phyloP scores from a whole-genome alignment of 192 early-diverging fungal genomes.

The Coemansia sp. region DNA sequence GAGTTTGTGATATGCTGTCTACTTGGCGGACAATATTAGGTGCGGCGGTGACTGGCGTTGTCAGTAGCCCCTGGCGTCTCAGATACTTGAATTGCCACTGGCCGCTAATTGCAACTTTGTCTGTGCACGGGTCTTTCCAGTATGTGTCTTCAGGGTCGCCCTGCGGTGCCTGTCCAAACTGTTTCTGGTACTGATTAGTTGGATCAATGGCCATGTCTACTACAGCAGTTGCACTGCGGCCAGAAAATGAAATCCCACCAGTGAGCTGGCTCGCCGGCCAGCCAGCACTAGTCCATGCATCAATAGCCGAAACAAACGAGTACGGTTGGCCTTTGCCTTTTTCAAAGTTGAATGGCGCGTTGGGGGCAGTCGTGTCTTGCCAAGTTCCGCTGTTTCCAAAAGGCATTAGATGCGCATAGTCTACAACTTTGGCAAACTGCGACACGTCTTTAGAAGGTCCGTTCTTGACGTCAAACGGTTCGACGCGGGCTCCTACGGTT shows the following conservation, averaged over 20 bases:
- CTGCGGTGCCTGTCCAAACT: constrained; percentile 2
- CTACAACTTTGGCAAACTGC: constrained; percentile 61
- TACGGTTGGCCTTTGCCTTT: constrained; percentile 28
- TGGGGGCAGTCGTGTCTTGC: constrained; percentile 57
- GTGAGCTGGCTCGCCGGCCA: constrained; percentile 63
- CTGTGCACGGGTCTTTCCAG: constrained; percentile 52
- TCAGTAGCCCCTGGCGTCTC: constrained; percentile 53
- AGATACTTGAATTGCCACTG: constrained; percentile 62
- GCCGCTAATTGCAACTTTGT: constrained; percentile 32
- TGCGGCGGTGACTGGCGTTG: constrained; percentile 19
- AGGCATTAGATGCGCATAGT: constrained; percentile 66
- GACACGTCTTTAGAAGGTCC: constrained; percentile 55
- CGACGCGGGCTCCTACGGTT: constrained; percentile 60
- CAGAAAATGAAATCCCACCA: constrained; percentile 64
- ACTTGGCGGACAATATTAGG: constrained; percentile 61
- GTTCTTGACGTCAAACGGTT: constrained; percentile 56
- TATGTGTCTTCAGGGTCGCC: constrained; percentile 57
- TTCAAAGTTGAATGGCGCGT: constrained; percentile 56
- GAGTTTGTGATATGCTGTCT: constrained; percentile 61
- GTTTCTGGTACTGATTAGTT: constrained; percentile 30
- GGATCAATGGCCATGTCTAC: constrained; percentile 32
- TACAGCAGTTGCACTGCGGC: constrained; percentile 49
- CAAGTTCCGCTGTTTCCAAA: constrained; percentile 64
- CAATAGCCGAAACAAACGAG: constrained; percentile 55
- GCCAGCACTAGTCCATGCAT: constrained; percentile 58